Evolutionary conservation across 129 eudicot genomes (phyloP).

Genomic region (Arctium minus): DNA sequence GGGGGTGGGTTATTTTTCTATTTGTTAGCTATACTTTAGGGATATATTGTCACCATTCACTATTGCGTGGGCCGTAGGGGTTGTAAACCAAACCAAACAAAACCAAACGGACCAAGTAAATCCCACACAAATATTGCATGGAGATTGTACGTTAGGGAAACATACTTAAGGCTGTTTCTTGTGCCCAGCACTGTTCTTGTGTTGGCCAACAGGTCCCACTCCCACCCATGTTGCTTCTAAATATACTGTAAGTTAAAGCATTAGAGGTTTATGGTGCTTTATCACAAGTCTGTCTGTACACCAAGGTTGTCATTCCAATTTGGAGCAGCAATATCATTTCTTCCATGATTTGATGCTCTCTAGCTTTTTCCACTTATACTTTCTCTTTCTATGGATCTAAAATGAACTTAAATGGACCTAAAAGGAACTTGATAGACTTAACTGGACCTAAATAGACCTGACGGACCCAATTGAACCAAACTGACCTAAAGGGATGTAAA

Average conservation of each 20-base stretch:
- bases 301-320: not conserved
- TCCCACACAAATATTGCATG: not conserved
- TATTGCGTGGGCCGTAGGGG: not conserved
- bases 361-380: not conserved
- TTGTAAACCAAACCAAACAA: not conserved
- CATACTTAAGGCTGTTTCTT: not conserved
- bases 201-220: conserved; percentile 3
- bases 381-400: not conserved
- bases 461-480: not conserved
- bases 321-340: not conserved
- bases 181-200: not conserved
- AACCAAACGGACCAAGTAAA: not conserved
- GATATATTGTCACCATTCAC: not conserved
- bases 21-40: not conserved
- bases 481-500: not conserved
- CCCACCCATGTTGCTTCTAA: not conserved
- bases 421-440: not conserved
- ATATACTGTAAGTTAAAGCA: not conserved
- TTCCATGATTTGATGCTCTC: not conserved
- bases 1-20: not conserved
- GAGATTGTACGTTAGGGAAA: not conserved
- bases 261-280: not conserved
- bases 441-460: not conserved
- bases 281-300: not conserved
- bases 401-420: not conserved